These are phyloP conservation scores for Lachnellula cervina DNA, from an alignment of 2,329 filamentous ascomycete genomes.

Conservation along the genomic window DNA sequence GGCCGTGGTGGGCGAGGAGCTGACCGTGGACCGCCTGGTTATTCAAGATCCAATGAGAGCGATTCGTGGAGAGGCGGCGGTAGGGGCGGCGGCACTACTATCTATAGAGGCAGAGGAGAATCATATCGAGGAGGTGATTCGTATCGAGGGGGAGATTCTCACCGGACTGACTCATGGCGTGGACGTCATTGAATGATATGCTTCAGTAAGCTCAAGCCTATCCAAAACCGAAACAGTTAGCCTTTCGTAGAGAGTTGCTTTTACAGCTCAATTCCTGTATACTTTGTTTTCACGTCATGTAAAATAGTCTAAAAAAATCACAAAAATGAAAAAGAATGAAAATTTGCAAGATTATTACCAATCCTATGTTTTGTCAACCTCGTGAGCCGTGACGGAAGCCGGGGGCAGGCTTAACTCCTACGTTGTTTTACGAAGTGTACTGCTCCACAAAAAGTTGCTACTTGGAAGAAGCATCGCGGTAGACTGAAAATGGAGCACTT, in stretches of 20 bases:
- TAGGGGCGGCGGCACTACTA: background rate
- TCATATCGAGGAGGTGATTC: slow-evolving; percentile 11
- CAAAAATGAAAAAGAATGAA: background rate
- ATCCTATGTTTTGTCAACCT: no score
- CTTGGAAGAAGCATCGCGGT: no score
- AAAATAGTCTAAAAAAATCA: background rate
- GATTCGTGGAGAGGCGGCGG: slow-evolving; percentile 8
- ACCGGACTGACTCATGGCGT: slow-evolving; percentile 9
- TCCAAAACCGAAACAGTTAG: background rate
- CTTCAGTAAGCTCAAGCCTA: background rate
- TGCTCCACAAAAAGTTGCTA: no score
- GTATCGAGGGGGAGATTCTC: slow-evolving; percentile 1
- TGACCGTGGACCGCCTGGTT: background rate
- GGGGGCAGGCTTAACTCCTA: no score
- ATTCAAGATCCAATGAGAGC: slow-evolving; percentile 2
- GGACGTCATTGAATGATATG: slow-evolving; percentile 7
- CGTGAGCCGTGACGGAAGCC: no score
- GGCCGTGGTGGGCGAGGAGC: slow-evolving; percentile 12
- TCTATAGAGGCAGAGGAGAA: slow-evolving; percentile 1
- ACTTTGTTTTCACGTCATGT: background rate
- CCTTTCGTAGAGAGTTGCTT: background rate
- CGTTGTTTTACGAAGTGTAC: no score
- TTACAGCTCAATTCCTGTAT: background rate
- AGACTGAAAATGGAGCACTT: no score
- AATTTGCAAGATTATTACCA: background rate